phyloP scores from a whole-genome alignment of 2,329 filamentous ascomycete species.

The Emericellopsis cladophorae region DNA sequence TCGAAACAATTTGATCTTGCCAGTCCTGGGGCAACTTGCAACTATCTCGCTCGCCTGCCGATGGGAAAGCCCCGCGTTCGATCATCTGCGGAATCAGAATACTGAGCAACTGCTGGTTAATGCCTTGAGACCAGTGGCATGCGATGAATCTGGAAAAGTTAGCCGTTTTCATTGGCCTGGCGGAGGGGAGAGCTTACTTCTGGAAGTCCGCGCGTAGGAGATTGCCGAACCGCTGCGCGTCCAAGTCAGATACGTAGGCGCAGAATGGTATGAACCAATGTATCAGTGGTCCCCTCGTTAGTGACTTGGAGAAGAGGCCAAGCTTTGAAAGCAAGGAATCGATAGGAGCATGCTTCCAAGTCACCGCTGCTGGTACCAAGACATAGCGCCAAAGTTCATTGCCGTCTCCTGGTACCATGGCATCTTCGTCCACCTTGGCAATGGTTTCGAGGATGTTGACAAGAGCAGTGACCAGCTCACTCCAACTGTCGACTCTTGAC shows the following conservation, averaged over 20 bases:
- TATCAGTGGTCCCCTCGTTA: slow-evolving; percentile 55
- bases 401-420: slow-evolving; percentile 18
- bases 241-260: slow-evolving; percentile 63
- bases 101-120: slow-evolving; percentile 57
- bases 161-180: slow-evolving; percentile 2
- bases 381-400: slow-evolving; percentile 42
- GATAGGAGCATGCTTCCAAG: slow-evolving; percentile 66
- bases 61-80: slow-evolving; percentile 38
- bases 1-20: slow-evolving; percentile 60
- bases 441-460: slow-evolving; percentile 37
- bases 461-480: slow-evolving; percentile 43
- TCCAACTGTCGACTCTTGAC: slow-evolving; percentile 61
- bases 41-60: slow-evolving; percentile 35
- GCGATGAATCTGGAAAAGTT: slow-evolving; percentile 53
- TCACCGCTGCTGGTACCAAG: slow-evolving; percentile 47
- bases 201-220: slow-evolving; percentile 75
- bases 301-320: slow-evolving; percentile 47
- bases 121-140: slow-evolving; percentile 55
- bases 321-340: slow-evolving; percentile 64
- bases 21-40: slow-evolving; percentile 51
- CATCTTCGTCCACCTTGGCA: slow-evolving; percentile 22
- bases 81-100: slow-evolving; percentile 56
- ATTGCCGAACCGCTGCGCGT: slow-evolving; percentile 60
- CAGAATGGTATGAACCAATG: slow-evolving; percentile 76
- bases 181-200: slow-evolving; percentile 33